A percentile compares a stretch with the other conserved stretches of the same genome.
Evolutionary conservation across 2,329 filamentous ascomycete species (phyloP).

Genomic region (Pseudogymnoascus sp.): DNA sequence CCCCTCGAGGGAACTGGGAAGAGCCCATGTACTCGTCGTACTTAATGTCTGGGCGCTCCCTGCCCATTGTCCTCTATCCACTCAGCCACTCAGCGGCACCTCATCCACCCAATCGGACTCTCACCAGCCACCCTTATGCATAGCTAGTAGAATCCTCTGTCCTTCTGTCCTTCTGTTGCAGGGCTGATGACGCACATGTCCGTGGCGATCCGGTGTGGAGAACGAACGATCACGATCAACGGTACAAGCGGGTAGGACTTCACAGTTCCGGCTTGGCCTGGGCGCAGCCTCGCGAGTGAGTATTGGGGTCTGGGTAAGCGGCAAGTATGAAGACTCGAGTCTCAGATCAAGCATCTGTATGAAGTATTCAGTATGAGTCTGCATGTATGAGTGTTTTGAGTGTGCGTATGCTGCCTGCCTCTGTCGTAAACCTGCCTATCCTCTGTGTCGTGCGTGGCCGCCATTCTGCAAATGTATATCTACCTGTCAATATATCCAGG

Average conservation of each 20-base stretch:
- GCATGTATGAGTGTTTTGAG: neutral
- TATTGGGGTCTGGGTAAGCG: neutral
- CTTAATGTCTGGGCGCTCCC: neutral
- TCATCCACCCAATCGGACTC: neutral
- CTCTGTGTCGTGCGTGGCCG: neutral
- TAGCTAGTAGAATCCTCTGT: neutral
- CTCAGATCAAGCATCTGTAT: neutral
- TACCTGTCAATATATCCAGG: neutral
- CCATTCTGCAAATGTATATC: neutral
- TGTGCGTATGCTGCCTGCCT: too few relatives aligned
- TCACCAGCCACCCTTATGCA: neutral
- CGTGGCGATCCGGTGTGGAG: slow-evolving; percentile 6
- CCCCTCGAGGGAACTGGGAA: neutral
- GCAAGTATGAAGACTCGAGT: neutral
- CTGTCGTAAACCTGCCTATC: too few relatives aligned
- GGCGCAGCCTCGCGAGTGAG: neutral
- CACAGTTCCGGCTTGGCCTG: neutral
- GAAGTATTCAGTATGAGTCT: neutral
- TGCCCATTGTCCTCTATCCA: neutral
- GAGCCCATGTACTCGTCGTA: neutral
- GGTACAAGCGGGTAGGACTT: neutral
- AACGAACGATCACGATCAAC: neutral
- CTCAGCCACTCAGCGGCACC: neutral
- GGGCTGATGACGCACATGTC: slow-evolving; percentile 4
- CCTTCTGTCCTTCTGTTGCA: neutral